Conservation (phyloP, 331 rosid species). For the Cydonia oblonga region DNA sequence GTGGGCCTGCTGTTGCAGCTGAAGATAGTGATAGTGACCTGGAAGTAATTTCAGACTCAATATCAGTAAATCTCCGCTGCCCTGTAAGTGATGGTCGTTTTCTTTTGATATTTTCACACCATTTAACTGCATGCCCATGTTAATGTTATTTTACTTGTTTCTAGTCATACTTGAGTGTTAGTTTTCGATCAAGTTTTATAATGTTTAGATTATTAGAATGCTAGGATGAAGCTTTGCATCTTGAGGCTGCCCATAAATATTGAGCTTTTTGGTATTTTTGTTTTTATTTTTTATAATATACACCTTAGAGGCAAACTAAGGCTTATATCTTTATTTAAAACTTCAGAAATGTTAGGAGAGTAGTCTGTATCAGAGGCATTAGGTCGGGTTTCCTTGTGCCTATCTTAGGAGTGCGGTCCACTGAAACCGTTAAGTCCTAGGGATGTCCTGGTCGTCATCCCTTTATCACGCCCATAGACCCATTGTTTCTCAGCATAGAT, state of each 20-base stretch:
- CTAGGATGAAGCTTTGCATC: neutral
- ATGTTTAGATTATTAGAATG: neutral
- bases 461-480: neutral
- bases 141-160: neutral
- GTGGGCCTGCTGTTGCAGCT: constrained; percentile 63
- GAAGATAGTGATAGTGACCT: constrained; percentile 90
- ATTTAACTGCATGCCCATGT: neutral
- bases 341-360: neutral
- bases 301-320: neutral
- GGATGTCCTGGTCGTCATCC: neutral
- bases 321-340: neutral
- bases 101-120: neutral
- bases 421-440: neutral
- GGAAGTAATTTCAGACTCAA: constrained; percentile 87
- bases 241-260: neutral
- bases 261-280: neutral
- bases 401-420: neutral
- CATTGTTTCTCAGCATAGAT: neutral
- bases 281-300: neutral
- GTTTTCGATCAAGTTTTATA: neutral
- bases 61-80: constrained; percentile 77
- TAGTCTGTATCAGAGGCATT: neutral
- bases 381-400: neutral
- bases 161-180: too few species aligned
- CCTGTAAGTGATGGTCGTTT: constrained; percentile 52